These are phyloP conservation scores for Boletus rubroflammeus DNA, from an alignment of 768 basidiomycete genomes.

Conservation along the genomic window DNA sequence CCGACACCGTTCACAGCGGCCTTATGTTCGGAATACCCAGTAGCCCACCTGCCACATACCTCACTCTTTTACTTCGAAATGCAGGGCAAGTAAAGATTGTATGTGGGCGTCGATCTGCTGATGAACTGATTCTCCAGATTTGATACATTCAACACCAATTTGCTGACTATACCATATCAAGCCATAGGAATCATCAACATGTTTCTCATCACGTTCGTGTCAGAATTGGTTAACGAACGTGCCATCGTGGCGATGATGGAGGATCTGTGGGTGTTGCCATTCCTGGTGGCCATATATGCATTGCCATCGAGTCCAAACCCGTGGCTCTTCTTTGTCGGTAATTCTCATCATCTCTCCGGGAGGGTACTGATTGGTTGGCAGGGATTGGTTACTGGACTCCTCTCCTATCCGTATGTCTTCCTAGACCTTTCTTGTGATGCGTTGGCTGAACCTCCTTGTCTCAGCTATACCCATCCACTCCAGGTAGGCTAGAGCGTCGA, in stretches of 20 bases:
- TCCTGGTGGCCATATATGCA: conserved; percentile 52
- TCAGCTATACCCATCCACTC: conserved; percentile 47
- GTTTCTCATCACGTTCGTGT: conserved; percentile 46
- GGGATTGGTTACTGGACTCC: conserved; percentile 42
- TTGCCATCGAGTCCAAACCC: conserved; percentile 47
- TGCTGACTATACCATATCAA: conserved; percentile 56
- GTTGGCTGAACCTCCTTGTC: not conserved
- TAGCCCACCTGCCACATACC: conserved; percentile 48
- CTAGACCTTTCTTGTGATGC: not conserved
- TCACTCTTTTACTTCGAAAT: conserved; percentile 53
- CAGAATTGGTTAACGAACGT: conserved; percentile 53
- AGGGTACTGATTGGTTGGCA: conserved; percentile 11
- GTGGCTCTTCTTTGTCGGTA: conserved; percentile 51
- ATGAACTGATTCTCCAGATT: conserved; percentile 37
- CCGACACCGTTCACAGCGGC: conserved; percentile 32
- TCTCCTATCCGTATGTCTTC: conserved; percentile 42
- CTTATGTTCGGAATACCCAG: conserved; percentile 52
- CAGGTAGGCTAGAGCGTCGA: conserved; percentile 28
- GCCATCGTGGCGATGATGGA: conserved; percentile 50
- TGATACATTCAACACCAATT: conserved; percentile 55
- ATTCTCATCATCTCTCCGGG: not conserved
- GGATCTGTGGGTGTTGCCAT: conserved; percentile 59
- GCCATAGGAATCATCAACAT: conserved; percentile 51
- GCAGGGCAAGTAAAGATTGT: conserved; percentile 38
- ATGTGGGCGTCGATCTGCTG: not conserved